These are phyloP conservation scores for Allomyces arbusculus DNA, from an alignment of 192 early-diverging fungal genomes.

Conservation along the genomic window DNA sequence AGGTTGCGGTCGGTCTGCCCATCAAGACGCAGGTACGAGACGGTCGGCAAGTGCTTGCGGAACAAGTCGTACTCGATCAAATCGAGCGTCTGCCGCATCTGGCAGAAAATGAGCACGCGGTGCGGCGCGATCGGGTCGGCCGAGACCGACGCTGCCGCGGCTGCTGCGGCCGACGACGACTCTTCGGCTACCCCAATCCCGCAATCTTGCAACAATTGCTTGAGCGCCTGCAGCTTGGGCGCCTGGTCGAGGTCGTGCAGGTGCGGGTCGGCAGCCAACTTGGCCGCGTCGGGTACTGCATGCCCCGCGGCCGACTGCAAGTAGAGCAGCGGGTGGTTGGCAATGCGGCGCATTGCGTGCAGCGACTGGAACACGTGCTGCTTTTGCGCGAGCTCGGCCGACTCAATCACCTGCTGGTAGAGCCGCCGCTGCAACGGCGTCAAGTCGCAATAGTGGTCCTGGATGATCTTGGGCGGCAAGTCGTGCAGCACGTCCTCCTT, in stretches of 20 bases:
- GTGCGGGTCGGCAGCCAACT: constrained; percentile 1
- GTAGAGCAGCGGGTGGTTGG: constrained; percentile 73
- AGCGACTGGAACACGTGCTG: constrained; percentile 95
- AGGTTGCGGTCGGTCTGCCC: constrained; percentile 60
- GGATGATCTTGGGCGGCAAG: constrained; percentile 97
- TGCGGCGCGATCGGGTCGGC: constrained; percentile 47
- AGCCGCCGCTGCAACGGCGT: constrained; percentile 70
- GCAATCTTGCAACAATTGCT: constrained; percentile 77
- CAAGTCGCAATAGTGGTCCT: constrained; percentile 96
- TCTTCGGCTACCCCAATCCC: constrained; percentile 64
- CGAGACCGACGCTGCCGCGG: constrained; percentile 18
- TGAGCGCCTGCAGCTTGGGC: constrained; percentile 77
- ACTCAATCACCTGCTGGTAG: constrained; percentile 83
- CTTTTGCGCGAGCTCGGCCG: constrained; percentile 18
- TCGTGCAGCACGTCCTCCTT: constrained; percentile 95
- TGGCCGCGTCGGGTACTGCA: constrained; percentile 19
- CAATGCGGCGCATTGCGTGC: constrained; percentile 84
- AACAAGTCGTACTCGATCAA: constrained; percentile 81
- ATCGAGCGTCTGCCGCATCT: constrained; percentile 88
- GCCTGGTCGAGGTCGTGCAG: constrained; percentile 55
- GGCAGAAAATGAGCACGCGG: constrained; percentile 90
- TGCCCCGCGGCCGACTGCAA: background rate
- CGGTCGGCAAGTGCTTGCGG: constrained; percentile 54
- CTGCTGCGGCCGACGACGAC: constrained; percentile 7
- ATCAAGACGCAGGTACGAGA: constrained; percentile 86